Conservation (phyloP, 148 eudicot genomes). For the Amaranthus palmeri region DNA sequence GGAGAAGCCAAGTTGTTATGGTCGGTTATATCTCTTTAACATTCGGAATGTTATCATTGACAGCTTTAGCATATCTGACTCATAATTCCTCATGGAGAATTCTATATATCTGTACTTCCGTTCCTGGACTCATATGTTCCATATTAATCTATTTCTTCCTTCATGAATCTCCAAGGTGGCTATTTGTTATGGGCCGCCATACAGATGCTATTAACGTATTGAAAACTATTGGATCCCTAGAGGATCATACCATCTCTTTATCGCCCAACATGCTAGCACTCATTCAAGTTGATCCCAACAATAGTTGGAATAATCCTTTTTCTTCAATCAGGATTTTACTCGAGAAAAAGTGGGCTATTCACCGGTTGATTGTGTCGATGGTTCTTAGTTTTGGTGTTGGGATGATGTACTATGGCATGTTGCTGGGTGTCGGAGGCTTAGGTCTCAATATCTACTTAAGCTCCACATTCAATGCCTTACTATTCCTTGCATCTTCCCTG, state of each 20-base stretch:
- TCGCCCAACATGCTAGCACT: constrained; percentile 1
- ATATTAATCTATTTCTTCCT: constrained; percentile 12
- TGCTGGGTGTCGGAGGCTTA: constrained; percentile 29
- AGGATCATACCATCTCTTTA: constrained; percentile 1
- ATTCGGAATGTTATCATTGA: constrained; percentile 15
- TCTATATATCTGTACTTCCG: constrained; percentile 26
- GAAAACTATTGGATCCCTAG: constrained; percentile 10
- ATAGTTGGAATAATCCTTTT: constrained; percentile 9
- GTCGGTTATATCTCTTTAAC: constrained; percentile 18
- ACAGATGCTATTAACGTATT: constrained; percentile 15
- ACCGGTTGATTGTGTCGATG: constrained; percentile 17
- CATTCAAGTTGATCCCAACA: neutral
- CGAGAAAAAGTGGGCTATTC: constrained; percentile 26
- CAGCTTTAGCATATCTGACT: constrained; percentile 17
- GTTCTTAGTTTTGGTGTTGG: constrained; percentile 29
- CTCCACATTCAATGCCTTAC: constrained; percentile 17
- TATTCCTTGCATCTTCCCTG: constrained; percentile 14
- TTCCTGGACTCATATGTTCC: constrained; percentile 20
- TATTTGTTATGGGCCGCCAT: constrained; percentile 18
- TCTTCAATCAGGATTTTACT: constrained; percentile 15
- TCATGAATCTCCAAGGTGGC: constrained; percentile 31
- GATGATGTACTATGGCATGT: constrained; percentile 30
- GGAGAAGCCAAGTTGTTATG: constrained; percentile 23
- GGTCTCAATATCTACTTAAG: constrained; percentile 23
- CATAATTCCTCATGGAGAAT: constrained; percentile 22